Evolutionary conservation across 164 flowering plant genomes (phyloP).

Genomic region (Akebia trifoliata): DNA sequence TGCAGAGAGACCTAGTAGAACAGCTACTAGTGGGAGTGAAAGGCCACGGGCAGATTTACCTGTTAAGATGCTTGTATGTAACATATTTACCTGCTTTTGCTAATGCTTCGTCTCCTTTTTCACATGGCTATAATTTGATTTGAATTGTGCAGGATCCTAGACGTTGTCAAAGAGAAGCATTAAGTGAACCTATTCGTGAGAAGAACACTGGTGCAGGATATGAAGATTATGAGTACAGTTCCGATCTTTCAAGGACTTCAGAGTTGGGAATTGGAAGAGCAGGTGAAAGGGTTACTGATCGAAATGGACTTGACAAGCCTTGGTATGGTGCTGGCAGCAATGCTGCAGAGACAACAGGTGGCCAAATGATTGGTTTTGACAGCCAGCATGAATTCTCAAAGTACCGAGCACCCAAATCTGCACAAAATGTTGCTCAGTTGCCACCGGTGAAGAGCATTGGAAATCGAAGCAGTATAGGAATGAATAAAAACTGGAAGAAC

Average conservation of each 20-base stretch:
- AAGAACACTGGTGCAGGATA: slow-evolving; percentile 36
- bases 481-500: slow-evolving; percentile 69
- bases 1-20: slow-evolving; percentile 36
- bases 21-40: slow-evolving; percentile 28
- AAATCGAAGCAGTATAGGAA: slow-evolving; percentile 29
- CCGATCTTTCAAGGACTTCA: slow-evolving; percentile 43
- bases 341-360: slow-evolving; percentile 30
- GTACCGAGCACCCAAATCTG: slow-evolving; percentile 28
- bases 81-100: background rate
- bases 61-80: slow-evolving; percentile 36
- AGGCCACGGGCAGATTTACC: slow-evolving; percentile 49
- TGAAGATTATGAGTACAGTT: slow-evolving; percentile 47
- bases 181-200: slow-evolving; percentile 38
- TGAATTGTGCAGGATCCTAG: slow-evolving; percentile 36
- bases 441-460: slow-evolving; percentile 18
- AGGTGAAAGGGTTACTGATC: slow-evolving; percentile 35
- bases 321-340: slow-evolving; percentile 39
- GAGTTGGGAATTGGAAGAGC: slow-evolving; percentile 37
- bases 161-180: slow-evolving; percentile 40
- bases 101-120: background rate
- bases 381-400: slow-evolving; percentile 33
- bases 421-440: slow-evolving; percentile 24
- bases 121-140: slow-evolving; percentile 3
- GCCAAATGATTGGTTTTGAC: slow-evolving; percentile 51
- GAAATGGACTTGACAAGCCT: slow-evolving; percentile 34